Base-by-base conservation (phyloP, 2,329 filamentous ascomycete genomes). In the Trichophaea hybrida region DNA sequence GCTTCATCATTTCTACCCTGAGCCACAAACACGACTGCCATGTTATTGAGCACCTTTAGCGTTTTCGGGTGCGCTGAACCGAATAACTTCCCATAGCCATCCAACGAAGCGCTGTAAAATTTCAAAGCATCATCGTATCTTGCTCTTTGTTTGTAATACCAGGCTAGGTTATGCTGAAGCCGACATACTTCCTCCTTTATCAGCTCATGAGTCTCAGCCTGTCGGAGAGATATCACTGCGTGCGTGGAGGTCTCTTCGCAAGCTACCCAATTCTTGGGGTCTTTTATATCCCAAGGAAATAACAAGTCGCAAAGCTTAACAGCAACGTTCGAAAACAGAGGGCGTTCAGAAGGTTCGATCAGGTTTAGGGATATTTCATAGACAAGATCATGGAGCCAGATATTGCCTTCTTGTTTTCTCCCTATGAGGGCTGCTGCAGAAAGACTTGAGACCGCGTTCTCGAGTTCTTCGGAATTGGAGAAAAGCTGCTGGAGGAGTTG, bases 381-480 rank as follows among this genome's bases (percentile, higher is more conserved):
- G 24, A 57, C 50, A 3, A 60, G 49, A 24, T 58, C 55, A 38
- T 60, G 58, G 33, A 60, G 57, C 59, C 59, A 60, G 38, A 60
- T 50, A 10, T 43, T 40, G 24, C 49, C 48, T 40, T 33, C 15
- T 7, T 50, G 17, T 32, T 57, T 53, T 33, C 55, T 53, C 8
- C 55, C 38, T 17, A 60, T 54, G 15, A 60, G 59, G 24, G 46
- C 48, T 5, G 49, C 51, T 15, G 15, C 6, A 48, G 57, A 48
- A 15, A 60, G 55, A 10, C 46, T 33, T 34, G 34, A 15, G 51
- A 60, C 31, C 24, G 55, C 55, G n/a, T 40, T 33, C n/a, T 58
- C 55, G 15, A 58, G 48, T 32, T 58, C 17, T n/a, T 48, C 13
- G 6, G 8, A 2, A 38, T 32, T 31, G 1, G 15, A 44, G 10